phyloP scores from a whole-genome alignment of 306 rosid genomes.

The Mucuna pruriens region DNA sequence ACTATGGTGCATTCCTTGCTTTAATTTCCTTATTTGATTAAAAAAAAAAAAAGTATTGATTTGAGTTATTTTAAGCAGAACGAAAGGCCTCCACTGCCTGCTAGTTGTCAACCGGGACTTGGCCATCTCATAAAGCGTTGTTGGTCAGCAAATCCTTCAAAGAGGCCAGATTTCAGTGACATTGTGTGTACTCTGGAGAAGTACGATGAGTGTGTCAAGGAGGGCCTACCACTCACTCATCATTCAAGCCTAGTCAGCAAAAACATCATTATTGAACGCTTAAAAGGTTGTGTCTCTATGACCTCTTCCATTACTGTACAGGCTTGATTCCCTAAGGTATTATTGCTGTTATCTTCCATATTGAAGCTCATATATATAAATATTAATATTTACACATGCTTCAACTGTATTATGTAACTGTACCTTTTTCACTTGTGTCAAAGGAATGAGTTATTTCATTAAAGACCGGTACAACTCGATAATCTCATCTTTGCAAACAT shows the following conservation, averaged over 20 bases:
- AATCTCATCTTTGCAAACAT: not conserved
- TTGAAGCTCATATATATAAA: not conserved
- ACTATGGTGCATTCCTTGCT: not conserved
- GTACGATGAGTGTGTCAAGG: constrained; percentile 91
- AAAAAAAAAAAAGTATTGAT: no score
- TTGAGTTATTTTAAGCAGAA: constrained; percentile 57
- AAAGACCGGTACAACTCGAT: not conserved
- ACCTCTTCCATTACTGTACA: constrained; percentile 87
- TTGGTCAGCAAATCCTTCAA: constrained; percentile 91
- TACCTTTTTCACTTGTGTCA: not conserved
- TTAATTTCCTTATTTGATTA: no score
- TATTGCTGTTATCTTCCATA: constrained; percentile 23
- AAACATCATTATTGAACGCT: constrained; percentile 74
- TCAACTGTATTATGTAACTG: constrained; percentile 42
- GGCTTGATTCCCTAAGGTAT: constrained; percentile 63
- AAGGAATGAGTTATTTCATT: constrained; percentile 2
- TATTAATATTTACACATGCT: constrained; percentile 45
- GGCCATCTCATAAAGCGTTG: constrained; percentile 95
- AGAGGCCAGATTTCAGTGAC: constrained; percentile 94
- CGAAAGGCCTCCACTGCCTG: constrained; percentile 96
- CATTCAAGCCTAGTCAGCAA: constrained; percentile 68
- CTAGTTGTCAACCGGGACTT: constrained; percentile 90
- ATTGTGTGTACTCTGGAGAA: constrained; percentile 83
- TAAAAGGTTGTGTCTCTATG: constrained; percentile 79
- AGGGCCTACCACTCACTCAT: constrained; percentile 94